These are phyloP conservation scores for Cyberlindnera americana DNA, from an alignment of 805 yeast genomes.

Conservation along the genomic window DNA sequence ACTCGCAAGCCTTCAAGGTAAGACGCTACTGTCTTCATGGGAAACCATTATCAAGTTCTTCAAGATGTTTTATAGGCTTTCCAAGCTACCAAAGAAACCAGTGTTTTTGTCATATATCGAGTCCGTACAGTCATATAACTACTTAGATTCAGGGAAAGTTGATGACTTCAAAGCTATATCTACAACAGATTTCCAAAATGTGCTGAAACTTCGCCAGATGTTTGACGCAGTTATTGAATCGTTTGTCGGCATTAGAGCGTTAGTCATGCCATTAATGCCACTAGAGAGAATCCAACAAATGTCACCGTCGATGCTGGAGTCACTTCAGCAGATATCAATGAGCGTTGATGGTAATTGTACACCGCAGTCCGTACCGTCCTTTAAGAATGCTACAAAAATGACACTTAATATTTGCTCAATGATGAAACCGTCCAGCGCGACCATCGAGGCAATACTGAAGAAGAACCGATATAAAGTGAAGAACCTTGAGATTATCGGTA, in stretches of 20 bases:
- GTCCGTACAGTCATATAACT: slow-evolving; percentile 19
- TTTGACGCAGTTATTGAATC: slow-evolving; percentile 21
- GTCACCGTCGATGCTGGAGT: neutral
- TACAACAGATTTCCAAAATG: slow-evolving; percentile 12
- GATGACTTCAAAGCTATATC: slow-evolving; percentile 18
- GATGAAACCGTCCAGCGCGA: no score
- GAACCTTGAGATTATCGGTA: slow-evolving; percentile 21
- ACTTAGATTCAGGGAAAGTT: slow-evolving; percentile 22
- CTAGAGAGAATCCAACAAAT: slow-evolving; percentile 14
- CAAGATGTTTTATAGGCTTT: slow-evolving; percentile 11
- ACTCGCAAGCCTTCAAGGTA: slow-evolving; percentile 1
- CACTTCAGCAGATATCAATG: neutral
- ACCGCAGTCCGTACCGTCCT: neutral
- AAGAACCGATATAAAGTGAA: slow-evolving; percentile 1
- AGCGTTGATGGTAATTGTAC: neutral
- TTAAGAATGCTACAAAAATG: neutral
- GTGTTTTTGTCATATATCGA: slow-evolving; percentile 18
- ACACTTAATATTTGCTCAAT: neutral
- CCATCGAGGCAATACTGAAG: neutral
- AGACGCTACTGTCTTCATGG: slow-evolving; percentile 9
- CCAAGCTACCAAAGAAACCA: neutral
- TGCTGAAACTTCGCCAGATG: slow-evolving; percentile 20
- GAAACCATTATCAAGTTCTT: slow-evolving; percentile 18
- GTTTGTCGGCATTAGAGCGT: slow-evolving; percentile 14
- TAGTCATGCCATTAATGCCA: slow-evolving; percentile 19